Evolutionary conservation across 345 rosid genomes (phyloP), one percentile per base, ranked within the genome.

Genomic region (Physaria fendleri): DNA sequence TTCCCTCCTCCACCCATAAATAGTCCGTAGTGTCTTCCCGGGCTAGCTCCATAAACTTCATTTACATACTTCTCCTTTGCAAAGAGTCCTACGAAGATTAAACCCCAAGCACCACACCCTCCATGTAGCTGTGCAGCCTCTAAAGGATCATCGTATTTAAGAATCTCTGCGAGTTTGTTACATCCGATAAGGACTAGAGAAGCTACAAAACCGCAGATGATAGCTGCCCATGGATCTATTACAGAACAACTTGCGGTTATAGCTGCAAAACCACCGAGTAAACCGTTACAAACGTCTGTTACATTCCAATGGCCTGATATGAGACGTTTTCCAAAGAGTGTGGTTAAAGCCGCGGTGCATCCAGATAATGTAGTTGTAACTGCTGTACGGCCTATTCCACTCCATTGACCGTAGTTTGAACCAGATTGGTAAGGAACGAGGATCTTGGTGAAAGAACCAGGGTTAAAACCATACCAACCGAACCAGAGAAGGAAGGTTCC

Each of bases 311-410:
- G 96, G 9, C 96, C 92, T 0, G 89, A 80, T 5, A 91, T 14
- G 5, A 91, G 47, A 8, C 96, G 75, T 47, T 85, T 87, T 0
- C 85, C 88, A 1, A 90, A 91, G n/a, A 91, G 88, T 0, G 98
- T 91, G 8, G 96, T 88, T 29, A 91, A 47, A 9, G 96, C 98
- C 0, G 96, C 98, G 0, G 91, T 82, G 68, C 79, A 85, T 2
- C 98, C 96, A 0, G 98, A 90, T n/a, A 91, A 65, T 0, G 92
- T 91, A 18, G 98, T 91, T 9, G 96, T 88, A 21, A 91, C 96
- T 1, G 98, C 96, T 5, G 98, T 91, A 20, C 98, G 62, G 0
- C 98, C 96, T 0, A 91, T 64, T 1, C 82, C 98, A n/a, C 86
- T 85, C 98, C 90, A 85, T 24, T 80, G 84, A 2, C 94, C 98